A percentile compares a stretch with the other conserved stretches of the same genome.
phyloP scores from a whole-genome alignment of 139 green algal species.

The Klebsormidium nitens region DNA sequence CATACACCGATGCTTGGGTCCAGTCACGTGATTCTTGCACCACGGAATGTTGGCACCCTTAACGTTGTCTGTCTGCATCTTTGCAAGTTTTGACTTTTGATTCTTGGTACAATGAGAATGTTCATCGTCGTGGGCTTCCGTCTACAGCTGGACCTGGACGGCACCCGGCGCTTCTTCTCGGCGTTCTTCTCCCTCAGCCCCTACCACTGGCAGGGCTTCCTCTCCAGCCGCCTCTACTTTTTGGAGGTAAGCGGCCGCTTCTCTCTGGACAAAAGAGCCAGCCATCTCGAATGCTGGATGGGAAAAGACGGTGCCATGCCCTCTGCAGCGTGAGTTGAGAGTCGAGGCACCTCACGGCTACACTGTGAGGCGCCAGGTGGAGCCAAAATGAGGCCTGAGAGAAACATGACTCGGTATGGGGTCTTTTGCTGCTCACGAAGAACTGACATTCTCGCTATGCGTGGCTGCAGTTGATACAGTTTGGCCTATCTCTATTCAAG shows the following conservation, averaged over 20 bases:
- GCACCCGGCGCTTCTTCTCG: slow-evolving; percentile 89
- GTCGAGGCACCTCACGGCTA: background rate
- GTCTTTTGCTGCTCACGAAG: background rate
- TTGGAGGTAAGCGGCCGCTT: slow-evolving; percentile 12
- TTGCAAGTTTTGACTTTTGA: too few species aligned
- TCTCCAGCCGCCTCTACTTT: slow-evolving; percentile 56
- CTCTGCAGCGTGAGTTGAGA: background rate
- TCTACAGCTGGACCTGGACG: slow-evolving; percentile 45
- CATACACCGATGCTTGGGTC: too few species aligned
- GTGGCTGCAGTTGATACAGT: slow-evolving; percentile 19
- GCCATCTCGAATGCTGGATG: too few species aligned
- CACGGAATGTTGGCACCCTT: too few species aligned
- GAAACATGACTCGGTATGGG: background rate
- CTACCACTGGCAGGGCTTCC: slow-evolving; percentile 94
- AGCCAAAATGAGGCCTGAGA: too few species aligned
- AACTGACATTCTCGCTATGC: background rate
- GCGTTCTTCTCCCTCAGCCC: slow-evolving; percentile 89
- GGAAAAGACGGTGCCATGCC: background rate
- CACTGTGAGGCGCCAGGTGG: background rate
- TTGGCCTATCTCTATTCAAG: slow-evolving; percentile 25
- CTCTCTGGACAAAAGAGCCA: slow-evolving; percentile 1
- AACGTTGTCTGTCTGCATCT: too few species aligned
- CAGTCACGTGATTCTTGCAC: too few species aligned
- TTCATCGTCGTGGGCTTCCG: background rate
- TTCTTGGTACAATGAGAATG: background rate